These are phyloP conservation scores for Candida pini DNA, from an alignment of 805 yeast genomes.

Conservation along the genomic window DNA sequence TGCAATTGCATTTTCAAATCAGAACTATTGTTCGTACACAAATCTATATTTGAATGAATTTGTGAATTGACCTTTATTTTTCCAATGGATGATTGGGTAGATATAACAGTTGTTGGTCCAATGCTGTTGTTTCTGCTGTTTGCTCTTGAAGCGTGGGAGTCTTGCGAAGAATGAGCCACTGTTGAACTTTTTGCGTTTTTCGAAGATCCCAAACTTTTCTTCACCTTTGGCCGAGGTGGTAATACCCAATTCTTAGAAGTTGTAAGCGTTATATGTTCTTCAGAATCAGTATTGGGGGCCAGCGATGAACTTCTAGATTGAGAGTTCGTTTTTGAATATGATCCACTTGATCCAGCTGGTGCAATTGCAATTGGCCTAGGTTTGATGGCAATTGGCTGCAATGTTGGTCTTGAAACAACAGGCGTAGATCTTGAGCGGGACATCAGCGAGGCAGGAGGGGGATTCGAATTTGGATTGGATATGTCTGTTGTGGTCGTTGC, in stretches of 20 bases:
- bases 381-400: conserved; percentile 27
- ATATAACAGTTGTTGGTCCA: neutral
- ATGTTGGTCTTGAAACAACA: conserved; percentile 7
- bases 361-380: conserved; percentile 25
- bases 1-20: conserved; percentile 35
- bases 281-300: conserved; percentile 19
- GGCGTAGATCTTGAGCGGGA: conserved; percentile 9
- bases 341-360: conserved; percentile 10
- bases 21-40: conserved; percentile 24
- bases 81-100: conserved; percentile 2
- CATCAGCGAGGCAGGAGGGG: no score
- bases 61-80: conserved; percentile 26
- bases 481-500: neutral
- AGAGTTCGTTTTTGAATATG: conserved; percentile 2
- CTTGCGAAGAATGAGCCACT: no score
- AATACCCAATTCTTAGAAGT: conserved; percentile 42
- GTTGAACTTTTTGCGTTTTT: no score
- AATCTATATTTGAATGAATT: conserved; percentile 31
- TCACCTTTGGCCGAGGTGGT: conserved; percentile 47
- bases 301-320: conserved; percentile 13
- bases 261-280: conserved; percentile 27
- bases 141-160: neutral
- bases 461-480: conserved; percentile 5
- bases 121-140: conserved; percentile 1
- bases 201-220: conserved; percentile 12